These are phyloP conservation scores for Balamuthia mandrillaris DNA, from an alignment of 208 protist genomes.

Conservation along the genomic window DNA sequence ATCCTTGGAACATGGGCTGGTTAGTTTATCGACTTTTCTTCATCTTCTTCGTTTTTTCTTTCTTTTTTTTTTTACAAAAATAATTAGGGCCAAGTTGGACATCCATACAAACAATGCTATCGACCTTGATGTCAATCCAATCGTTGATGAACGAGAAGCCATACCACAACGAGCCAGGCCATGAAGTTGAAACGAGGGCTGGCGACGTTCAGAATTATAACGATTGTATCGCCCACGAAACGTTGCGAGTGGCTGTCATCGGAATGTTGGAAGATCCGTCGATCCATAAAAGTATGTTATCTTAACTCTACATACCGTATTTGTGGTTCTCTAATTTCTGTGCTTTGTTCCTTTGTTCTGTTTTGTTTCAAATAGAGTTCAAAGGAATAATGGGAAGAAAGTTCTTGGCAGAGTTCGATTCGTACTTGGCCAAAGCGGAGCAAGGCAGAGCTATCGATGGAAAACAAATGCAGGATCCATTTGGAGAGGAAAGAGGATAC, in stretches of 20 bases:
- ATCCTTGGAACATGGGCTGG: constrained; percentile 81
- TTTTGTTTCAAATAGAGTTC: neutral
- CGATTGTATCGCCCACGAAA: constrained; percentile 2
- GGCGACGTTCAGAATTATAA: constrained; percentile 7
- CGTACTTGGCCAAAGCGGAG: neutral
- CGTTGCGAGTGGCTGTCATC: neutral
- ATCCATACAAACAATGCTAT: neutral
- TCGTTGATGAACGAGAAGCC: constrained; percentile 78
- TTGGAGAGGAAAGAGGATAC: neutral
- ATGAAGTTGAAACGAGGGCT: neutral
- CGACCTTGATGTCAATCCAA: constrained; percentile 78
- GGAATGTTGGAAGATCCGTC: constrained; percentile 8
- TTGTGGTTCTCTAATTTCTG: too few relatives aligned
- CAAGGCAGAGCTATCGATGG: neutral
- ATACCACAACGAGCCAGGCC: constrained; percentile 77
- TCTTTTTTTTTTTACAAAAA: neutral
- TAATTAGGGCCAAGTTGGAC: neutral
- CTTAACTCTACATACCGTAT: too few relatives aligned
- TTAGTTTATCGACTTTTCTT: neutral
- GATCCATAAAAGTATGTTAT: neutral
- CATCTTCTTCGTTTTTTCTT: neutral
- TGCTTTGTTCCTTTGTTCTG: neutral
- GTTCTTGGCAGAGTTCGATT: neutral
- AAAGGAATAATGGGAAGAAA: neutral
- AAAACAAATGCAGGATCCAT: neutral